These are phyloP conservation scores for Alternaria novae-zelandiae DNA, from an alignment of 2,329 filamentous ascomycete species.

Conservation along the genomic window DNA sequence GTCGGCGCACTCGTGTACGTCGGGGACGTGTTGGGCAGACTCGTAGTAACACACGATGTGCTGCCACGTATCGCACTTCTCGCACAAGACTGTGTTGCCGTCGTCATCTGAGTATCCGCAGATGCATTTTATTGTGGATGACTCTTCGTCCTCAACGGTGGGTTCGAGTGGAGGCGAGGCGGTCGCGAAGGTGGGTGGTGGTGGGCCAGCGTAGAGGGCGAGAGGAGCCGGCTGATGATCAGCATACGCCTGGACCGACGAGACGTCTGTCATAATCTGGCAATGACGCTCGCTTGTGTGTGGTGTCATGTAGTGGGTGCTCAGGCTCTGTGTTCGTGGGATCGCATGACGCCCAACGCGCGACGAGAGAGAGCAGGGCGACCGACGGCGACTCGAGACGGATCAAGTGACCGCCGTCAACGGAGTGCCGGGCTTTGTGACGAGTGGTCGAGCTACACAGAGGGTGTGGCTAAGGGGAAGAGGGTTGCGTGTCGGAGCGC, in stretches of 20 bases:
- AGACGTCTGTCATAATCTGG: conserved; percentile 53
- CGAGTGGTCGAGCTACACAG: conserved; percentile 11
- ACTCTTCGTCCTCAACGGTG: conserved; percentile 71
- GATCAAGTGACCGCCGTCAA: conserved; percentile 28
- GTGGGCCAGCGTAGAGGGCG: conserved; percentile 37
- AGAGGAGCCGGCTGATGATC: conserved; percentile 50
- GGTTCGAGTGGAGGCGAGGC: conserved; percentile 45
- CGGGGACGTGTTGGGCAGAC: conserved; percentile 71
- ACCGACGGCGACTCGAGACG: conserved; percentile 32
- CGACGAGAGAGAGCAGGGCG: conserved; percentile 36
- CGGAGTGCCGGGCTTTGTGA: conserved; percentile 15
- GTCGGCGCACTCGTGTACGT: conserved; percentile 84
- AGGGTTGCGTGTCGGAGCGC: conserved; percentile 38
- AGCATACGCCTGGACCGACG: conserved; percentile 51
- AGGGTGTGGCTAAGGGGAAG: conserved; percentile 25
- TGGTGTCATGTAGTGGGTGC: conserved; percentile 38
- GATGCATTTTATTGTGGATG: conserved; percentile 97
- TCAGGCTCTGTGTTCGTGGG: conserved; percentile 47
- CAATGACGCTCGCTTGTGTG: conserved; percentile 30
- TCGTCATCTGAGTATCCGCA: conserved; percentile 94
- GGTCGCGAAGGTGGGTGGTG: conserved; percentile 44
- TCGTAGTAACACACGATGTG: conserved; percentile 98
- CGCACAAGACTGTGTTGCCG: conserved; percentile 96
- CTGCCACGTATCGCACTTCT: conserved; percentile 96
- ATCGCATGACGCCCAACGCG: conserved; percentile 52